Conservation (phyloP, 371 early-diverging fungal genomes). For the Mucor indicus region DNA sequence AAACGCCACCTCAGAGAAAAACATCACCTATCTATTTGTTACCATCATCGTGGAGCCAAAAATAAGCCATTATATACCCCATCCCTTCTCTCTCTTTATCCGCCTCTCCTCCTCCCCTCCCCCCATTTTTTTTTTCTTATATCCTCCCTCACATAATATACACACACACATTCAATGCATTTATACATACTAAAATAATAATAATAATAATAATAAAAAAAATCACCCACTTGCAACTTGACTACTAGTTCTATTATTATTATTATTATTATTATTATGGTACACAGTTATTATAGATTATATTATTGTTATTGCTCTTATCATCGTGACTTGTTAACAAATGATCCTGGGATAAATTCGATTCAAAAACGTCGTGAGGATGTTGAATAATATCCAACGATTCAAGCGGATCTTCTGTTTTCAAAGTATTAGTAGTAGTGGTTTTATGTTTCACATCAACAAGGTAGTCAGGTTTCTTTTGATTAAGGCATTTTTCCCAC, state of each 20-base stretch:
- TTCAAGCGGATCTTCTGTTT: not conserved
- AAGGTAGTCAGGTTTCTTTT: conserved; percentile 18
- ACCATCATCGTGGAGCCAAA: not conserved
- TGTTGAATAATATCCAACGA: conserved; percentile 6
- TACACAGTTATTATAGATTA: too few relatives aligned
- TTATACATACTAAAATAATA: too few relatives aligned
- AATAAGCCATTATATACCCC: too few relatives aligned
- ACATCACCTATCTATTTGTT: conserved; percentile 3
- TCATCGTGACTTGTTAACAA: conserved; percentile 10
- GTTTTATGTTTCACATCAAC: conserved; percentile 1
- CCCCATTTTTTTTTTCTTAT: not conserved
- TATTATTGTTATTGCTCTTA: conserved; percentile 1
- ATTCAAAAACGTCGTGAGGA: conserved; percentile 13
- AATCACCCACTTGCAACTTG: too few relatives aligned
- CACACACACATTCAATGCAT: not conserved
- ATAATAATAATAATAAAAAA: not conserved
- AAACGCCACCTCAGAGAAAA: too few relatives aligned
- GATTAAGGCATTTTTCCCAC: conserved; percentile 46
- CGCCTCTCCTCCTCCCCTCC: not conserved
- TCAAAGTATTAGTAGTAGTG: not conserved
- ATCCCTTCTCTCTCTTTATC: not conserved
- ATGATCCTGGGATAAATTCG: conserved; percentile 11
- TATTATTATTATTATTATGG: too few relatives aligned
- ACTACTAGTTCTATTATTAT: too few relatives aligned
- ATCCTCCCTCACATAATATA: not conserved